These are phyloP conservation scores for Mycena olivaceomarginata DNA, from an alignment of 768 basidiomycete genomes.

Conservation along the genomic window DNA sequence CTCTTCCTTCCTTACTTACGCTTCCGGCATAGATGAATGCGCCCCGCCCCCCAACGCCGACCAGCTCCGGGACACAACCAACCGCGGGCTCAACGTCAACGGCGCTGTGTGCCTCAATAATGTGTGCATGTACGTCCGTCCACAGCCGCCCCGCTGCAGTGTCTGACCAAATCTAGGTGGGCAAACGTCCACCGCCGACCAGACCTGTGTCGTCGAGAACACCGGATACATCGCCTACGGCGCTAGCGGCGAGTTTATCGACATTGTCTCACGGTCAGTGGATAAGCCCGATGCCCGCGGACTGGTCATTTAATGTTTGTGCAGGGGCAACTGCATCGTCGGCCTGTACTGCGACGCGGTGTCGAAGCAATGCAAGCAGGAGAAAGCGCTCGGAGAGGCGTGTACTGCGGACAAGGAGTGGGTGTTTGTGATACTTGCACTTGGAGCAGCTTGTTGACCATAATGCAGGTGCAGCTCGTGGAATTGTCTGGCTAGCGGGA, in stretches of 20 bases:
- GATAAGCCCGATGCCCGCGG: not conserved
- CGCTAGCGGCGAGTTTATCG: slow-evolving; percentile 75
- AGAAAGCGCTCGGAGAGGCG: slow-evolving; percentile 72
- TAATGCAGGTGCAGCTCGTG: slow-evolving; percentile 79
- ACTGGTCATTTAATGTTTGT: slow-evolving; percentile 1
- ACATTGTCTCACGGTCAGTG: slow-evolving; percentile 87
- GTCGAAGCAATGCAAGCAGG: slow-evolving; percentile 72
- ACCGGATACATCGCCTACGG: slow-evolving; percentile 86
- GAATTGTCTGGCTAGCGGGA: slow-evolving; percentile 79
- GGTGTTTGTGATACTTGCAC: slow-evolving; percentile 38
- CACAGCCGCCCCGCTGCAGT: not conserved
- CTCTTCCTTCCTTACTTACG: slow-evolving; percentile 13
- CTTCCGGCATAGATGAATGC: slow-evolving; percentile 80
- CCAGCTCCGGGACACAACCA: slow-evolving; percentile 78
- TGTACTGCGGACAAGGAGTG: slow-evolving; percentile 76
- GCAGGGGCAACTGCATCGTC: slow-evolving; percentile 82
- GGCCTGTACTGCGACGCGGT: slow-evolving; percentile 87
- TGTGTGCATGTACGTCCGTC: slow-evolving; percentile 81
- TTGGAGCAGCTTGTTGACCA: not conserved
- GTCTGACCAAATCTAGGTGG: slow-evolving; percentile 69
- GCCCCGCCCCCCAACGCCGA: slow-evolving; percentile 78
- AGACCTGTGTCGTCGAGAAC: slow-evolving; percentile 84
- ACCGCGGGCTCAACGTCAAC: slow-evolving; percentile 84
- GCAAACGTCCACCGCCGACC: slow-evolving; percentile 82
- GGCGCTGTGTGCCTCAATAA: slow-evolving; percentile 91